These are phyloP conservation scores for Tuber melanosporum DNA, from an alignment of 495 filamentous ascomycete genomes.

Conservation along the genomic window DNA sequence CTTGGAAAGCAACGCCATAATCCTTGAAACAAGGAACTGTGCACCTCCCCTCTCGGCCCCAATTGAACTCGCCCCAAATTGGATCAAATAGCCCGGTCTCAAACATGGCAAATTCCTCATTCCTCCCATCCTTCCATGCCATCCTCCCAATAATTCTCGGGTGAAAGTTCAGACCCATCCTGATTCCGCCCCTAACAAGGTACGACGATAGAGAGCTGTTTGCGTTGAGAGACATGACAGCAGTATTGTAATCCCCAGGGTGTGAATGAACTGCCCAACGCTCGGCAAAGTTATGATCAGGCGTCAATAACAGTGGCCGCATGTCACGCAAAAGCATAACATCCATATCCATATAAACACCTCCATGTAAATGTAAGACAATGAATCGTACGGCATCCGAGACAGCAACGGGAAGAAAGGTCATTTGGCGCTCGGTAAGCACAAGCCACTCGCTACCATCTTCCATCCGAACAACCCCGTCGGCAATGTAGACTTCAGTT, in stretches of 20 bases:
- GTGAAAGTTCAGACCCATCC: constrained; percentile 57
- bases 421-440: constrained; percentile 52
- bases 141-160: constrained; percentile 53
- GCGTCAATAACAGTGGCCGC: constrained; percentile 49
- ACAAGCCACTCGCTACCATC: constrained; percentile 51
- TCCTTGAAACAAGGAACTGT: constrained; percentile 53
- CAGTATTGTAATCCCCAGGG: constrained; percentile 56
- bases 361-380: constrained; percentile 52
- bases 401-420: constrained; percentile 45
- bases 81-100: constrained; percentile 55
- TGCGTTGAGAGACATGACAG: constrained; percentile 53
- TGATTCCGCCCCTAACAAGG: constrained; percentile 51
- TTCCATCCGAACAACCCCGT: constrained; percentile 47
- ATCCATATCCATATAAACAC: constrained; percentile 56
- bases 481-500: constrained; percentile 47
- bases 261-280: constrained; percentile 52
- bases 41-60: constrained; percentile 50
- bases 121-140: constrained; percentile 52
- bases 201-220: constrained; percentile 54
- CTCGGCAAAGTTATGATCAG: constrained; percentile 51
- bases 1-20: constrained; percentile 50
- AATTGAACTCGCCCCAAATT: constrained; percentile 55
- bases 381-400: constrained; percentile 52
- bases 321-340: constrained; percentile 54
- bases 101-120: constrained; percentile 52